Evolutionary conservation across 1,139 yeast species (phyloP), one percentile per base, ranked within the genome.

Genomic region (Lipomyces yarrowii): DNA sequence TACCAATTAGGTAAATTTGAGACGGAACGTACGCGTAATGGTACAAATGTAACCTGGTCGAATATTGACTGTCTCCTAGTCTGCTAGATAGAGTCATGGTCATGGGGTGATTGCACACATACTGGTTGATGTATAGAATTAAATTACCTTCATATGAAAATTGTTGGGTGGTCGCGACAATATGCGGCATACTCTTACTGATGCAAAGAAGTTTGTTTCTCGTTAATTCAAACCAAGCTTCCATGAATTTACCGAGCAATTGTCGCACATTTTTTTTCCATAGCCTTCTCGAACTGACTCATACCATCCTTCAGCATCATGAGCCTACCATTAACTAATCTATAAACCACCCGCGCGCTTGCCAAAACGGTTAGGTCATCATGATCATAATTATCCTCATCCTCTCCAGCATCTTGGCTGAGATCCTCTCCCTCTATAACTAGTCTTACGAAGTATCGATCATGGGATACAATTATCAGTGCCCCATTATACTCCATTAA

Each of bases 381-480:
- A 23, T 18, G 18, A 21, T 56, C 48, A 23, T 18, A 11, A 21
- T 56, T 48, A 18, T 55, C 57, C 33, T 55, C 57, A 55, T 55
- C 37, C 23, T 55, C 39, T 30, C 32, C 57, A 7, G 6, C 54
- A 23, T 26, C 32, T 11, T n/a, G 32, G 32, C 32, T 26, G 32
- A 26, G n/a, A 18, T 18, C 30, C 30, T 26, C 26, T 10, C 54
- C 54, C 30, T 56, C 58, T 33, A 56, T 33, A 26, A 56, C 48
- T 21, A 26, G 18, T 32, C 58, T 30, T 5, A 56, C 35, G 8
- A 56, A 35, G 48, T 56, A 33, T 30, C 58, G 46, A 42, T 56
- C 58, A 33, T 56, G 58, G 23, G 58, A 32, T n/a, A 33, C 48
- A 13, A 56, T 13, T 18, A 56, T 33, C n/a, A 56, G 18, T 10